Base-by-base conservation (phyloP, 768 basidiomycete species). In the Psilocybe sp. region DNA sequence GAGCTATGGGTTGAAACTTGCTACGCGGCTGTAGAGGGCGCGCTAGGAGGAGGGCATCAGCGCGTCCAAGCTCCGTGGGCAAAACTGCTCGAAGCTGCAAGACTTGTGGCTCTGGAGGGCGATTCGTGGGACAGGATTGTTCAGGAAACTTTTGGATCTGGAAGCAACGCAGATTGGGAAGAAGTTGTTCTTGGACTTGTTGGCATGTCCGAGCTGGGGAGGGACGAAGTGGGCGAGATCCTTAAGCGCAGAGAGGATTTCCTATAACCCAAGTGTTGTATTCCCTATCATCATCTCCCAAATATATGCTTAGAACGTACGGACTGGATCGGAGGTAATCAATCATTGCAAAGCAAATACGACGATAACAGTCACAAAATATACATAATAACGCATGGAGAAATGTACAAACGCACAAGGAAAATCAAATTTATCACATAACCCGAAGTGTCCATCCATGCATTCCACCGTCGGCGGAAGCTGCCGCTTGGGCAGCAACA, bases 1-100 rank as follows among this genome's bases (percentile, higher is more conserved):
- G 78, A 84, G 60, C 75, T 92, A 42, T 93, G 94, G 93, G 76
- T 86, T 5, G 87, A 91, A 67, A 87, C 89, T 6, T 89, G 84
- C 51, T 78, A 81, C 20, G 67, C 71, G 16, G 85, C 82, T 2
- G 67, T 92, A 35, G 70, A 65, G 39, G 76, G 69, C 10, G 64
- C 66, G 35, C 67, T 78, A 36, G 69, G 67, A 18, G 78, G 76
- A 49, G 77, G 72, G 42, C 75, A 64, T 57, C 70, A 66, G 46
- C 77, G 82, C 14, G 77, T 86, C 1, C 86, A 87, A 61, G 79
- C 77, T 0, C 89, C 92, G 3, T 96, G 95, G 93, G 70, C 78
- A 44, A 76, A 76, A 48, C 71, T 95, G 34, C 62, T 87, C 14
- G 84, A 87, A 49, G 86, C 88, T 1, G 87, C 81, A 14, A 77